Conservation (phyloP, 2,329 filamentous ascomycete species). For the Cyclaneusma minus region DNA sequence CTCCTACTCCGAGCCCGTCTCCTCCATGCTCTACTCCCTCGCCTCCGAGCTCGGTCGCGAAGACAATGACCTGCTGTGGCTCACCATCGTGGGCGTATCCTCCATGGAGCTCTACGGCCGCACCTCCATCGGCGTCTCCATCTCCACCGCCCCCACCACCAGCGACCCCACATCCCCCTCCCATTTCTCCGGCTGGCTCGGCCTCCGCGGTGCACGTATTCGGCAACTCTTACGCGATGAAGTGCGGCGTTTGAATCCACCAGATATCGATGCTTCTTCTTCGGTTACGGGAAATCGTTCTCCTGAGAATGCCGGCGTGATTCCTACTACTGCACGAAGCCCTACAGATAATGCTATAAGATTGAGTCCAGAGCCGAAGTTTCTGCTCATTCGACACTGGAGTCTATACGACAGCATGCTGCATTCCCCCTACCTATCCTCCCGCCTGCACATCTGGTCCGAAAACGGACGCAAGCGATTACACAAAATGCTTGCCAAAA, state of each 20-base stretch:
- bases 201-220: conserved; percentile 67
- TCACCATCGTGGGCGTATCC: conserved; percentile 87
- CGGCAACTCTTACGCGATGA: conserved; percentile 81
- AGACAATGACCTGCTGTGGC: conserved; percentile 92
- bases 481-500: conserved; percentile 91
- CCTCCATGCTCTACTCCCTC: conserved; percentile 84
- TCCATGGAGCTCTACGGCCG: conserved; percentile 84
- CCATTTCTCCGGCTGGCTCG: conserved; percentile 58
- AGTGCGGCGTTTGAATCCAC: conserved; percentile 82
- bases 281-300: conserved; percentile 42
- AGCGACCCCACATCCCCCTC: conserved; percentile 38
- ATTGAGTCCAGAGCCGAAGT: conserved; percentile 83
- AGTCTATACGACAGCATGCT: conserved; percentile 97
- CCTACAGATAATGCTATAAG: conserved; percentile 87
- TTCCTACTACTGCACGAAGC: conserved; percentile 74
- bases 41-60: conserved; percentile 90
- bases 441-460: conserved; percentile 85
- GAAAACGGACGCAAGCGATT: conserved; percentile 76
- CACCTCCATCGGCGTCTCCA: conserved; percentile 64
- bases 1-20: conserved; percentile 89
- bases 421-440: conserved; percentile 87
- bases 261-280: conserved; percentile 40
- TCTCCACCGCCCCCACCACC: conserved; percentile 34
- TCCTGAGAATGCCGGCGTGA: conserved; percentile 61
- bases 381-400: conserved; percentile 89